Evolutionary conservation across 192 early-diverging fungal genomes (phyloP).

Genomic region (Backusella parvicylindrica): DNA sequence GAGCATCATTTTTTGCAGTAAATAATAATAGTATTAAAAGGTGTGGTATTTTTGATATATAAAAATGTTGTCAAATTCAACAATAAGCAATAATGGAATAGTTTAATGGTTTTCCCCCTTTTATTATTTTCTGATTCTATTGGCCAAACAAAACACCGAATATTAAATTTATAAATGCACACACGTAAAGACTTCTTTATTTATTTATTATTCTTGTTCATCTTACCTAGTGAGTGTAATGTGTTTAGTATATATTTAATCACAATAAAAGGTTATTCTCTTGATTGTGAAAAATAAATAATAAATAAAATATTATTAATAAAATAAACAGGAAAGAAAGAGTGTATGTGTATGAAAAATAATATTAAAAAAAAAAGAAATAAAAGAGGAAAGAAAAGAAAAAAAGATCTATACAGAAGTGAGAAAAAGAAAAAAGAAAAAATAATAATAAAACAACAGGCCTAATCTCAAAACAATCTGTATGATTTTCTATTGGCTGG

Average conservation of each 20-base stretch:
- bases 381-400: neutral
- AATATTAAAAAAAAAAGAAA: neutral
- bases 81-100: neutral
- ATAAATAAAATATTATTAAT: neutral
- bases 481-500: neutral
- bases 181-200: neutral
- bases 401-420: neutral
- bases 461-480: neutral
- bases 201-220: neutral
- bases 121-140: neutral
- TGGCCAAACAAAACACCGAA: neutral
- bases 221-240: neutral
- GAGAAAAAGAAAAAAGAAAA: too few relatives aligned
- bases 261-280: neutral
- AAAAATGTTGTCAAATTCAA: neutral
- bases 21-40: neutral
- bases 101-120: neutral
- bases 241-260: neutral
- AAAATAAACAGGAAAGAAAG: neutral
- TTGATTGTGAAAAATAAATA: neutral
- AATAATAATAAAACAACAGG: neutral
- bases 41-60: too few relatives aligned
- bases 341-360: neutral
- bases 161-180: neutral
- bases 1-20: conserved; percentile 71